Evolutionary conservation across 495 filamentous ascomycete species (phyloP).

Genomic region (Lepidopterella palustris): DNA sequence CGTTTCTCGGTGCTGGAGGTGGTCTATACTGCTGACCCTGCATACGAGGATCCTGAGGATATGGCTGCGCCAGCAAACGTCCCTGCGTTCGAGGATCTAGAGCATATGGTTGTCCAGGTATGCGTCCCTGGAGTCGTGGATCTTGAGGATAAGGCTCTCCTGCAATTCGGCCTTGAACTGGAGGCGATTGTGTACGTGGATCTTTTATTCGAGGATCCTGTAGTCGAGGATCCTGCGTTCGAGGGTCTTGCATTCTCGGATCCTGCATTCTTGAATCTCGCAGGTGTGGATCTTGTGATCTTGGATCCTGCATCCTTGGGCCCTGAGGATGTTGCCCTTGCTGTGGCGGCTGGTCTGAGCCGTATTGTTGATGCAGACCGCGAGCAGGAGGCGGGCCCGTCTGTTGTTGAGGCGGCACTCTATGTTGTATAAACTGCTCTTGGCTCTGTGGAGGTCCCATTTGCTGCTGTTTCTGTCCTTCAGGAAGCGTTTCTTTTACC

Average conservation of each 20-base stretch:
- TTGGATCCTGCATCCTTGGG: conserved; percentile 2
- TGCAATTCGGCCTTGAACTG: not conserved
- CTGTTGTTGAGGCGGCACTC: not conserved
- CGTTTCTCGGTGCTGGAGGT: conserved; percentile 8
- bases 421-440: not conserved
- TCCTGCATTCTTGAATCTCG: not conserved
- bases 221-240: not conserved
- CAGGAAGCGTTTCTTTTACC: too few species aligned
- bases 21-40: not conserved
- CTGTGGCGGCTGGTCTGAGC: not conserved
- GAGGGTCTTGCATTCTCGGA: not conserved
- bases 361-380: not conserved
- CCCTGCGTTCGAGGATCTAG: conserved; percentile 6
- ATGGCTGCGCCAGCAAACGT: not conserved
- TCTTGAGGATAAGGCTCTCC: conserved; percentile 1
- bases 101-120: not conserved
- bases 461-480: not conserved
- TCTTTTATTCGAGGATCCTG: not conserved
- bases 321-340: not conserved
- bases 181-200: conserved; percentile 7
- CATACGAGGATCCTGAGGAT: conserved; percentile 11
- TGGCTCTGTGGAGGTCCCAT: not conserved
- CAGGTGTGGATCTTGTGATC: conserved; percentile 2
- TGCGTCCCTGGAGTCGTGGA: not conserved
- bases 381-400: not conserved